These are phyloP conservation scores for Paecilomyces variotii DNA, from an alignment of 2,329 filamentous ascomycete genomes.

Conservation along the genomic window DNA sequence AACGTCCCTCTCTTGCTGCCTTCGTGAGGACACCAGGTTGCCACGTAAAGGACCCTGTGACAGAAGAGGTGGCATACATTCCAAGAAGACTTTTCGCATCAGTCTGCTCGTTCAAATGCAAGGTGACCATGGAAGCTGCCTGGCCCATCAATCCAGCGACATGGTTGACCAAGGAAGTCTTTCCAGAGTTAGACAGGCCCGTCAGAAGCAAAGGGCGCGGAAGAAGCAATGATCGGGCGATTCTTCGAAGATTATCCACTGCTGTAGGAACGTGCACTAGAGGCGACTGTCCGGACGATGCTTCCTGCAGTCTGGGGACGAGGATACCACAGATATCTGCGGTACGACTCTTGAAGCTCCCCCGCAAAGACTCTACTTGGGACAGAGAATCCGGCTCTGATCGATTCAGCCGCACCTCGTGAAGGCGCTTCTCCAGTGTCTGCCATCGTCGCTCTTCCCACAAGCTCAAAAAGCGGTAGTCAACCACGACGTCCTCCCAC, in stretches of 20 bases:
- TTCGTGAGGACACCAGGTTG: conserved; percentile 86
- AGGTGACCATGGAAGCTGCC: conserved; percentile 74
- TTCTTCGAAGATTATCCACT: conserved; percentile 57
- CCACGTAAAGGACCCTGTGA: conserved; percentile 87
- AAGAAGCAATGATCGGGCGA: conserved; percentile 61
- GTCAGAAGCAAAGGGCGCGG: conserved; percentile 69
- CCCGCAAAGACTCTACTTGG: conserved; percentile 20
- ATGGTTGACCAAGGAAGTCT: conserved; percentile 78
- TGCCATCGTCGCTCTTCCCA: conserved; percentile 55
- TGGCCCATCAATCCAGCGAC: conserved; percentile 73
- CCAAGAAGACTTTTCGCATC: conserved; percentile 95
- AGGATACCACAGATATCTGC: conserved; percentile 59
- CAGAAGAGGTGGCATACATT: conserved; percentile 82
- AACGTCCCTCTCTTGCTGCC: conserved; percentile 85
- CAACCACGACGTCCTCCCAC: conserved; percentile 68
- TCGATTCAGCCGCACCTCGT: conserved; percentile 14
- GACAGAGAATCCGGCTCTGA: conserved; percentile 12
- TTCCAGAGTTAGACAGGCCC: conserved; percentile 78
- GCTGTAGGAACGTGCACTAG: conserved; percentile 69
- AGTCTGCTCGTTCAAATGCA: conserved; percentile 96
- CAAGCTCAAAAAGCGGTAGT: conserved; percentile 65
- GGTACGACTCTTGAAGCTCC: conserved; percentile 50
- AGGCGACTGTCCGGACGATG: conserved; percentile 39
- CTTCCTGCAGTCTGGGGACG: conserved; percentile 50
- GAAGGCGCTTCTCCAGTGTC: conserved; percentile 25